Conservation (phyloP, 2,329 filamentous ascomycete genomes). For the Colletotrichum sp. region DNA sequence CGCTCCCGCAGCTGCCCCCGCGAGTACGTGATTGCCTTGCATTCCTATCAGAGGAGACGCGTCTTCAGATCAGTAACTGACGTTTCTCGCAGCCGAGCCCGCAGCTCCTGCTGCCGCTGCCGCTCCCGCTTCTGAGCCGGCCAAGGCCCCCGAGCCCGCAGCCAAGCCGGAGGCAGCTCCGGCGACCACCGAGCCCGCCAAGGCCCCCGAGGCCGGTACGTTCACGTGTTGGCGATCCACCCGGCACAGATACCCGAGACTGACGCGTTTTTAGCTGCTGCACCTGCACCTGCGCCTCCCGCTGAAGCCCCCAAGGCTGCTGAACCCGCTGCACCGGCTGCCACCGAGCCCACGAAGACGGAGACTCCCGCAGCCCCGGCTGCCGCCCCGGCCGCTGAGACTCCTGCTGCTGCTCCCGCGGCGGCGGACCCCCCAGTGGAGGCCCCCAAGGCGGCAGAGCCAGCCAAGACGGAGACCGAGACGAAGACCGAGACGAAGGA, state of each 20-base stretch:
- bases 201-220: conserved; percentile 17
- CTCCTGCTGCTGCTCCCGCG: conserved; percentile 21
- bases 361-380: conserved; percentile 28
- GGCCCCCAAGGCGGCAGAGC: not conserved
- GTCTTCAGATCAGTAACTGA: not conserved
- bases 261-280: conserved; percentile 25
- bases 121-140: conserved; percentile 13
- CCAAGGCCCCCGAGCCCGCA: conserved; percentile 12
- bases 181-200: conserved; percentile 20
- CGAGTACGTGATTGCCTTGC: conserved; percentile 6
- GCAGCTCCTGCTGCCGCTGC: conserved; percentile 18
- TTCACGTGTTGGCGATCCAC: not conserved
- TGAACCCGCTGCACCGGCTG: conserved; percentile 26
- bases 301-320: conserved; percentile 2
- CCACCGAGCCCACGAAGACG: conserved; percentile 21
- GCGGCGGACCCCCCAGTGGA: not conserved
- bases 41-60: not conserved
- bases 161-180: conserved; percentile 14
- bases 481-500: not conserved
- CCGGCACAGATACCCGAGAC: not conserved
- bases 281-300: conserved; percentile 29
- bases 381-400: conserved; percentile 23
- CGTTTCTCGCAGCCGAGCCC: conserved; percentile 10
- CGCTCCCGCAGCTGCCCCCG: conserved; percentile 16
- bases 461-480: conserved; percentile 17